Conservation (phyloP, 108 stramenopile genomes). For the Heterococcus sp. region DNA sequence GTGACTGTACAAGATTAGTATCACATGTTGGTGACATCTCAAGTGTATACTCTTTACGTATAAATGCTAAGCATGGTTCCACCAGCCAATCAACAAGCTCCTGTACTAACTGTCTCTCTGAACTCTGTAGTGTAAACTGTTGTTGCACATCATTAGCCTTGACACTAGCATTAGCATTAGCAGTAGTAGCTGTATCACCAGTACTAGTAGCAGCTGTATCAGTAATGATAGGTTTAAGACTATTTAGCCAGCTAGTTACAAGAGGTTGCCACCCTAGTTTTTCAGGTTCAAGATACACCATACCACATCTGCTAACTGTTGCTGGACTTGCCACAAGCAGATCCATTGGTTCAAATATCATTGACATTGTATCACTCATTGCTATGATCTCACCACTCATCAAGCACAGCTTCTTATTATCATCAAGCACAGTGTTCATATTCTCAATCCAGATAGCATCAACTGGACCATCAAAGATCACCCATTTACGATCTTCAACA, state of each 20-base stretch:
- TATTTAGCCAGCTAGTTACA: slow-evolving; percentile 55
- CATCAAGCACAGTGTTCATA: slow-evolving; percentile 69
- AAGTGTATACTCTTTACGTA: neutral
- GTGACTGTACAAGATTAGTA: slow-evolving; percentile 54
- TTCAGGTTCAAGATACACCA: slow-evolving; percentile 71
- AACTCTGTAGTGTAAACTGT: slow-evolving; percentile 15
- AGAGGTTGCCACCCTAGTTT: slow-evolving; percentile 65
- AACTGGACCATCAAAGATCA: slow-evolving; percentile 69
- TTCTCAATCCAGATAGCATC: slow-evolving; percentile 76
- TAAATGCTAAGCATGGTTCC: slow-evolving; percentile 59
- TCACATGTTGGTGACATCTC: slow-evolving; percentile 67
- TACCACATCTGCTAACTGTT: slow-evolving; percentile 68
- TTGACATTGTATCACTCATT: slow-evolving; percentile 65
- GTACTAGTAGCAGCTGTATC: neutral
- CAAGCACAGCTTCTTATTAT: slow-evolving; percentile 70
- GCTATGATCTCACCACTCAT: slow-evolving; percentile 71
- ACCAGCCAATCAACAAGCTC: slow-evolving; percentile 61
- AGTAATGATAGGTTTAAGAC: neutral
- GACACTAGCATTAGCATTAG: neutral
- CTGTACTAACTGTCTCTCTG: slow-evolving; percentile 34
- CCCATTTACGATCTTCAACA: slow-evolving; percentile 67
- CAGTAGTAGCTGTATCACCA: neutral
- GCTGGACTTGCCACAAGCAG: slow-evolving; percentile 67
- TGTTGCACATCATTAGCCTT: neutral
- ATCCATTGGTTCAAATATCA: slow-evolving; percentile 76